Percentiles rank a stretch among this genome's conserved stretches.
These are phyloP conservation scores for Backusella tarrabulga DNA, from an alignment of 192 early-diverging fungal species.

Conservation along the genomic window DNA sequence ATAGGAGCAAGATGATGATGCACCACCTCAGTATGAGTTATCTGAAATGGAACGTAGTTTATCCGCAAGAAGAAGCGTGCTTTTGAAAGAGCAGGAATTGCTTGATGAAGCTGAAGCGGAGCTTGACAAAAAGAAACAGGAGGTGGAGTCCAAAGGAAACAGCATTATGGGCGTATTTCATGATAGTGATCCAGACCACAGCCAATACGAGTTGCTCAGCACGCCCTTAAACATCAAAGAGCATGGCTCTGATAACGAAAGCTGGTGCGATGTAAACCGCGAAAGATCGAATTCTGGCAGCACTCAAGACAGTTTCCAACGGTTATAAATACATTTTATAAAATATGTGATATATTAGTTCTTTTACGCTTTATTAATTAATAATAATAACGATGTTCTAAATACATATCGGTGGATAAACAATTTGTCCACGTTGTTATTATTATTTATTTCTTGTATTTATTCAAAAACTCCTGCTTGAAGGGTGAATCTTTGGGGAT, in stretches of 20 bases:
- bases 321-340: background rate
- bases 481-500: conserved; percentile 67
- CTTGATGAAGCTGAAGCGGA: conserved; percentile 2
- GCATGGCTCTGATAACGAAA: background rate
- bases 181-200: background rate
- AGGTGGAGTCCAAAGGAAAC: conserved; percentile 4
- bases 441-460: conserved; percentile 51
- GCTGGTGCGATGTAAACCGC: conserved; percentile 3
- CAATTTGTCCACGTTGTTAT: background rate
- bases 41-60: conserved; percentile 13
- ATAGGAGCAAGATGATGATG: background rate
- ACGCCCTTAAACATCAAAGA: background rate
- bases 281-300: background rate
- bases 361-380: background rate
- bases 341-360: background rate
- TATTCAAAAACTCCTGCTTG: conserved; percentile 58
- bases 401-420: background rate
- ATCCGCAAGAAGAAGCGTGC: background rate
- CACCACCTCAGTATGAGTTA: background rate
- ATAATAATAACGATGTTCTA: background rate
- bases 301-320: background rate
- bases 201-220: background rate
- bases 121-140: background rate
- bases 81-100: background rate
- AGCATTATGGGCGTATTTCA: conserved; percentile 9